phyloP scores from a whole-genome alignment of 2,329 filamentous ascomycete genomes.

The Penicillium crustosum region DNA sequence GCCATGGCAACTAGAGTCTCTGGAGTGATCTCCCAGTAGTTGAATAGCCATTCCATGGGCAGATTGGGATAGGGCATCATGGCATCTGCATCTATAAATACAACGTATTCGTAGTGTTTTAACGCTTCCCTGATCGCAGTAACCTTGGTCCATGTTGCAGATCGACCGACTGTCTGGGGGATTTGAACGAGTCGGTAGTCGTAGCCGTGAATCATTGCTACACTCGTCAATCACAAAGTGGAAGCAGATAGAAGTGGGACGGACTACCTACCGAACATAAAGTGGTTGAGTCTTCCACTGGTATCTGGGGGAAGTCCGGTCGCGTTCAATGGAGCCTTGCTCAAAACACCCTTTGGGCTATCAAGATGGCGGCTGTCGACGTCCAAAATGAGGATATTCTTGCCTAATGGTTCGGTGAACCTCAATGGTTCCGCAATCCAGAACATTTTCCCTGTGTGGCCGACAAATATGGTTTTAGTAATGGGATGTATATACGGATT shows the following conservation, averaged over 20 bases:
- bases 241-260: neutral
- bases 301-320: constrained; percentile 3
- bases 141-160: constrained; percentile 51
- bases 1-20: constrained; percentile 49
- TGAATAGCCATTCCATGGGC: constrained; percentile 52
- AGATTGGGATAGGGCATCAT: constrained; percentile 45
- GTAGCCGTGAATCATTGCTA: constrained; percentile 8
- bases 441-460: neutral
- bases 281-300: constrained; percentile 40
- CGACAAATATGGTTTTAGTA: neutral
- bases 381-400: constrained; percentile 18
- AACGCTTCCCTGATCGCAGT: constrained; percentile 42
- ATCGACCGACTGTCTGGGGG: constrained; percentile 51
- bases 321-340: constrained; percentile 6
- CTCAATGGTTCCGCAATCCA: neutral
- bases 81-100: constrained; percentile 50
- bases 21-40: constrained; percentile 46
- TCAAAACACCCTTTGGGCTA: constrained; percentile 15
- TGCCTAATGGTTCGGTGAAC: constrained; percentile 11
- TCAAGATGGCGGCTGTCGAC: constrained; percentile 17
- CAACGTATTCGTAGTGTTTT: constrained; percentile 43
- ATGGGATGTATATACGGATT: neutral
- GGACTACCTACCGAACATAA: constrained; percentile 35
- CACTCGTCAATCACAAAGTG: neutral
- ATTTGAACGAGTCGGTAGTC: constrained; percentile 38